These are phyloP conservation scores for Coemansia sp. DNA, from an alignment of 192 early-diverging fungal species.

Conservation along the genomic window DNA sequence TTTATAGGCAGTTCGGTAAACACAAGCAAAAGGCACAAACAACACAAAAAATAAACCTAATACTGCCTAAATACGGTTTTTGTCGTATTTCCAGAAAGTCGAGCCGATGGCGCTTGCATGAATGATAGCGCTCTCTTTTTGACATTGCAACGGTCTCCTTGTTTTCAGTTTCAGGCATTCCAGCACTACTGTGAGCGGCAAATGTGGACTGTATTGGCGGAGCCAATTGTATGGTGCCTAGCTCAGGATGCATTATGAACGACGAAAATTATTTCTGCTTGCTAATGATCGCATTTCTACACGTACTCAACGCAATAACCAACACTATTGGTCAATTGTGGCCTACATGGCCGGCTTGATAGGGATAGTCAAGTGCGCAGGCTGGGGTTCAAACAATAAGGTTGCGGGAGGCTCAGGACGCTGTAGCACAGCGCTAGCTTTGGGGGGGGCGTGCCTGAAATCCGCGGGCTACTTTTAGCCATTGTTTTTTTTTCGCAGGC, in stretches of 20 bases:
- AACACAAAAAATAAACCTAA: slow-evolving; percentile 3
- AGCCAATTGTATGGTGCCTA: background rate
- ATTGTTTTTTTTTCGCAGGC: background rate
- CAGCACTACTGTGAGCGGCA: background rate
- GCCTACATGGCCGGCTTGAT: background rate
- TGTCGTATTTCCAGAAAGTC: background rate
- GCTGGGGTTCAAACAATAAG: background rate
- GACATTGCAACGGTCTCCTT: background rate
- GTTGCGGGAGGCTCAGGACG: background rate
- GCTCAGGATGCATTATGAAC: background rate
- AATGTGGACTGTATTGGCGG: background rate
- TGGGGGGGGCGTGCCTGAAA: slow-evolving; percentile 1
- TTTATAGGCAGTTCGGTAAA: background rate
- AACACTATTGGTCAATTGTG: slow-evolving; percentile 1
- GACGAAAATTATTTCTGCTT: background rate
- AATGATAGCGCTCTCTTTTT: background rate
- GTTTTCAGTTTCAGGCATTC: background rate
- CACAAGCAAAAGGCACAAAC: background rate
- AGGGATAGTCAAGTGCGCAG: background rate
- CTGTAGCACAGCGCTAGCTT: background rate
- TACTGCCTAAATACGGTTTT: background rate
- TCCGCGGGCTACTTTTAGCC: background rate
- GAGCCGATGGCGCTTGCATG: slow-evolving; percentile 11
- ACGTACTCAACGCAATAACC: background rate
- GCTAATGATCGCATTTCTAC: slow-evolving; percentile 5